Percentiles rank a stretch among this genome's conserved stretches.
Evolutionary conservation across 139 green algal species (phyloP).

Genomic region (Edaphochlamys debaryana): DNA sequence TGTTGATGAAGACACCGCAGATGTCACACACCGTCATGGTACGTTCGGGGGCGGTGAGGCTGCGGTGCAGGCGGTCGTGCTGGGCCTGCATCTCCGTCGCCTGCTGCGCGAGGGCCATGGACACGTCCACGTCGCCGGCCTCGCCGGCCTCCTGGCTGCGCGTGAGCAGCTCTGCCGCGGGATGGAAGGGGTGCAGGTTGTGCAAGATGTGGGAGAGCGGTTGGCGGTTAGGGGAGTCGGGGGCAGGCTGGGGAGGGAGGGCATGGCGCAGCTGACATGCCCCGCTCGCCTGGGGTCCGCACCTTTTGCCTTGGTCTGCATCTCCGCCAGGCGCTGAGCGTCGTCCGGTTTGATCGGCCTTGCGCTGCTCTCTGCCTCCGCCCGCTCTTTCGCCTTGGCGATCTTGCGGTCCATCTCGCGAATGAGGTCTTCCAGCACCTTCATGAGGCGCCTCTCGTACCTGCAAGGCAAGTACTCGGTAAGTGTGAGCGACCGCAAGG

Average conservation of each 20-base stretch:
- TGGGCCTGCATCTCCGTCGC: constrained; percentile 70
- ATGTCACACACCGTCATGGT: constrained; percentile 88
- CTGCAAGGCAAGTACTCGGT: too few species aligned
- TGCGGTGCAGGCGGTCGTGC: constrained; percentile 69
- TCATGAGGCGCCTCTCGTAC: constrained; percentile 80
- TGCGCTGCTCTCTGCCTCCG: constrained; percentile 73
- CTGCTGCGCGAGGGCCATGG: constrained; percentile 70
- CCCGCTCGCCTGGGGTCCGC: background rate
- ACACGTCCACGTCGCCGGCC: constrained; percentile 83
- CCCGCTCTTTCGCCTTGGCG: constrained; percentile 77
- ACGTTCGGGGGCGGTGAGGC: constrained; percentile 72
- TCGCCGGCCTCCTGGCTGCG: constrained; percentile 73
- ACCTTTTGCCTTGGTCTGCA: constrained; percentile 67
- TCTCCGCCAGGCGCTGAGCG: constrained; percentile 65
- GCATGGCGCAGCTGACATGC: background rate
- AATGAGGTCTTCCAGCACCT: constrained; percentile 76
- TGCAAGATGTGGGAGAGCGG: too few species aligned
- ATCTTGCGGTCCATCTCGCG: constrained; percentile 91
- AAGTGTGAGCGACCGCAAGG: too few species aligned
- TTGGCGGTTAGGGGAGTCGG: too few species aligned
- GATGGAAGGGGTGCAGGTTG: too few species aligned
- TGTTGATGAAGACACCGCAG: constrained; percentile 90
- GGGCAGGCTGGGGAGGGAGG: too few species aligned
- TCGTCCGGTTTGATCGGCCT: constrained; percentile 67
- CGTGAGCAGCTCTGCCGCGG: constrained; percentile 66